Evolutionary conservation across 2,329 filamentous ascomycete genomes (phyloP).

Genomic region (Sarocladiaceae sp.): DNA sequence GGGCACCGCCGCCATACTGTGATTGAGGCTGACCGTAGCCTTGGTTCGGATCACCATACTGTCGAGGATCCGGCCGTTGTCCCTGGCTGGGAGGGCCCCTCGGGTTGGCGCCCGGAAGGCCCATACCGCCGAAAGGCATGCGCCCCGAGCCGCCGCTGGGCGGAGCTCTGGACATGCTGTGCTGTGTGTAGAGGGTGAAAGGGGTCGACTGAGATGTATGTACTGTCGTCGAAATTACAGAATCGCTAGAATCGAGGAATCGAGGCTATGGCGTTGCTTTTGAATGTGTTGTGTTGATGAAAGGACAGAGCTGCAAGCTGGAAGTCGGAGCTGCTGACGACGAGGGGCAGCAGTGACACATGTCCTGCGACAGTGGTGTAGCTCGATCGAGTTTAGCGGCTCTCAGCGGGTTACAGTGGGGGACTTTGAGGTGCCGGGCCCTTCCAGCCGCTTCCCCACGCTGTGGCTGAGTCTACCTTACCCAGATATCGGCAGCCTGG

Average conservation of each 20-base stretch:
- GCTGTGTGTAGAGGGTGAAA: background rate
- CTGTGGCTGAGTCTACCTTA: background rate
- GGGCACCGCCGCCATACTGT: slow-evolving; percentile 31
- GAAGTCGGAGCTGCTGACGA: background rate
- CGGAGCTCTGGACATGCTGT: slow-evolving; percentile 27
- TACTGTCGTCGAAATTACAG: background rate
- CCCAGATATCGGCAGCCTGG: too few relatives aligned
- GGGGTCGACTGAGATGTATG: background rate
- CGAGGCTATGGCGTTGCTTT: background rate
- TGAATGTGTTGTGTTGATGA: background rate
- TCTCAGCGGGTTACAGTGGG: background rate
- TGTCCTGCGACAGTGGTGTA: slow-evolving; percentile 7
- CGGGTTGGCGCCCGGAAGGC: slow-evolving; percentile 24
- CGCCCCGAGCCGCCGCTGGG: slow-evolving; percentile 19
- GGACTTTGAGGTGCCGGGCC: background rate
- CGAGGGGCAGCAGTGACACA: slow-evolving; percentile 8
- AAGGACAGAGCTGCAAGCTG: background rate
- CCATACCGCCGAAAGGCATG: slow-evolving; percentile 21
- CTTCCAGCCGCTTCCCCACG: background rate
- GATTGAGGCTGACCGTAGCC: slow-evolving; percentile 17
- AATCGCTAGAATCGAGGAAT: background rate
- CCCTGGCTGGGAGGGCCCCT: slow-evolving; percentile 17
- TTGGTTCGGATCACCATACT: slow-evolving; percentile 10
- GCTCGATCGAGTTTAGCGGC: slow-evolving; percentile 4
- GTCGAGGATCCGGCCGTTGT: slow-evolving; percentile 12